These are phyloP conservation scores for Bonia amplexicaulis DNA, from an alignment of 176 grass and related monocot genomes.

Conservation along the genomic window DNA sequence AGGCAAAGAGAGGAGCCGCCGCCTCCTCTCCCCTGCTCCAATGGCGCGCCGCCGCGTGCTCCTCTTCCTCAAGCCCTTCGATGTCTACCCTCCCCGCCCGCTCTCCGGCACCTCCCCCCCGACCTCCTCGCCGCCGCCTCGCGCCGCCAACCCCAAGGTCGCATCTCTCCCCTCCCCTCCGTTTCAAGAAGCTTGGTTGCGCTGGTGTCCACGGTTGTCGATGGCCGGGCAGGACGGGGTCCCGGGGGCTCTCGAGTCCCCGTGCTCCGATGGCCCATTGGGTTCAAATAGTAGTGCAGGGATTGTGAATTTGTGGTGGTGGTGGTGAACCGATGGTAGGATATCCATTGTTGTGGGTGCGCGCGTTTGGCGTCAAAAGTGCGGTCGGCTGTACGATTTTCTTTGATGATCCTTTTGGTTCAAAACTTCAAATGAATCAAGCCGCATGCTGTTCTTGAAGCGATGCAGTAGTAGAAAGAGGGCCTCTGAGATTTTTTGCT, in stretches of 20 bases:
- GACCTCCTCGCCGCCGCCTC: background rate
- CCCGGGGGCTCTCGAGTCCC: background rate
- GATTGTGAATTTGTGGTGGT: background rate
- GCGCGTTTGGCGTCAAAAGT: background rate
- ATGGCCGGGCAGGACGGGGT: background rate
- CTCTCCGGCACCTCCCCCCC: background rate
- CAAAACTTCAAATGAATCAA: background rate
- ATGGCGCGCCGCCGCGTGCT: constrained; percentile 68
- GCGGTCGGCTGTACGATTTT: background rate
- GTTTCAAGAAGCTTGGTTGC: background rate
- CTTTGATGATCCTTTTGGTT: background rate
- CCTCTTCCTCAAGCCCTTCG: constrained; percentile 70
- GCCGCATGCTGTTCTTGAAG: background rate
- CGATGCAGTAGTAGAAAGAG: background rate
- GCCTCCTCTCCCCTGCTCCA: background rate
- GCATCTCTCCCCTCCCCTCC: background rate
- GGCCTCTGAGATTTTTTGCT: background rate
- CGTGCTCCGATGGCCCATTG: background rate
- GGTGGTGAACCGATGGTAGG: background rate
- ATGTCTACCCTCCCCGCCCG: constrained; percentile 51
- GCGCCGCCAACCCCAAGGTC: constrained; percentile 53
- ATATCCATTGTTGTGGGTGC: background rate
- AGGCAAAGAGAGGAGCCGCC: background rate
- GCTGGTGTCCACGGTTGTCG: background rate
- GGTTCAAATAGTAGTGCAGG: background rate